A percentile compares a stretch with the other conserved stretches of the same genome.
Evolutionary conservation across 2,329 filamentous ascomycete genomes (phyloP).

Genomic region (Chaetomiaceae sp.): DNA sequence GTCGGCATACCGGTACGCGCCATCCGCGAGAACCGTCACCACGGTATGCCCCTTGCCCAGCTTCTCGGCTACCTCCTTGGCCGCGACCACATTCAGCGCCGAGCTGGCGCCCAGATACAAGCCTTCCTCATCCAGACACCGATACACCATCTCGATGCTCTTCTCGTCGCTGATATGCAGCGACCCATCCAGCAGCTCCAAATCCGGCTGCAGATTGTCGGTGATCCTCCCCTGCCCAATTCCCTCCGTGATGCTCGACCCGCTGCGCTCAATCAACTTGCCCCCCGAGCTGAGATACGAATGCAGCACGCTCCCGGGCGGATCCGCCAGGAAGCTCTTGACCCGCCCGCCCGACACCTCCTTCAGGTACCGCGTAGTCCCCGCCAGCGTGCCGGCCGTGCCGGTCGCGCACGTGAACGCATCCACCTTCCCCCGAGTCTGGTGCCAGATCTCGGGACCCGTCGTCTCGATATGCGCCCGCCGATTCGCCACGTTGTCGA

Average conservation of each 20-base stretch:
- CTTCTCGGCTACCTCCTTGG: slow-evolving; percentile 88
- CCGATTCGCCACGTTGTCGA: slow-evolving; percentile 93
- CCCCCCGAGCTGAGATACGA: slow-evolving; percentile 85
- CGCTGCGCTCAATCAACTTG: slow-evolving; percentile 72
- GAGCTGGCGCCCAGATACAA: slow-evolving; percentile 93
- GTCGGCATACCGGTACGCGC: slow-evolving; percentile 96
- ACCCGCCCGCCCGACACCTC: slow-evolving; percentile 72
- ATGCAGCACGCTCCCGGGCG: slow-evolving; percentile 88
- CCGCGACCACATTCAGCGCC: slow-evolving; percentile 89
- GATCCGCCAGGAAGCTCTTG: slow-evolving; percentile 87
- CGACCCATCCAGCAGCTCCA: slow-evolving; percentile 78
- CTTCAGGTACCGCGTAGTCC: slow-evolving; percentile 84
- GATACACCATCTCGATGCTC: slow-evolving; percentile 96
- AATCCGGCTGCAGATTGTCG: slow-evolving; percentile 85
- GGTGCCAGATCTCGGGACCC: slow-evolving; percentile 93
- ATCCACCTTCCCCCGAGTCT: slow-evolving; percentile 80
- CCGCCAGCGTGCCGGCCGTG: slow-evolving; percentile 86
- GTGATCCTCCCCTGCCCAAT: slow-evolving; percentile 96
- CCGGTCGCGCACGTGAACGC: slow-evolving; percentile 95
- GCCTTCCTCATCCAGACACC: slow-evolving; percentile 92
- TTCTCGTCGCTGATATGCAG: slow-evolving; percentile 85
- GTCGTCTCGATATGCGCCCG: slow-evolving; percentile 95
- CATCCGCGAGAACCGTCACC: slow-evolving; percentile 91
- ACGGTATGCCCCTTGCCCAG: slow-evolving; percentile 85
- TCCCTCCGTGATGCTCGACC: slow-evolving; percentile 91